These are phyloP conservation scores for Aspergillus felis DNA, from an alignment of 2,329 filamentous ascomycete species.

Conservation along the genomic window DNA sequence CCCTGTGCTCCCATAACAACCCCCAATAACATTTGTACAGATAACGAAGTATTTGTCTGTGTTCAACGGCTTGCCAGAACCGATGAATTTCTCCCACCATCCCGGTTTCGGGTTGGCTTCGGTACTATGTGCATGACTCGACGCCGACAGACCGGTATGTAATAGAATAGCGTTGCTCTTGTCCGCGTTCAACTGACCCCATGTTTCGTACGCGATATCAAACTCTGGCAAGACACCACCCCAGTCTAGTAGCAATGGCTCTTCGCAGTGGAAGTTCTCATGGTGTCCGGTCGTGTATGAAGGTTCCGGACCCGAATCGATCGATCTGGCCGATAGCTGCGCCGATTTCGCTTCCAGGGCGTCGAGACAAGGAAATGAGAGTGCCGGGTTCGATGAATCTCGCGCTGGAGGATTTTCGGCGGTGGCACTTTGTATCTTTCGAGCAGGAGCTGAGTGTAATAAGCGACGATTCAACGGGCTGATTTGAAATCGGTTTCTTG, in stretches of 20 bases:
- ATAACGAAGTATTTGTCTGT: conserved; percentile 90
- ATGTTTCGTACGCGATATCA: conserved; percentile 87
- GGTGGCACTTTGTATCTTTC: conserved; percentile 15
- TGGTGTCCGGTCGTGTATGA: conserved; percentile 91
- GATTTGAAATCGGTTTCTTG: conserved; percentile 8
- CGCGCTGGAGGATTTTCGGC: conserved; percentile 19
- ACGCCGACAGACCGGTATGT: conserved; percentile 93
- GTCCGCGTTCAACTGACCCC: conserved; percentile 60
- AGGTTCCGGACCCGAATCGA: conserved; percentile 79
- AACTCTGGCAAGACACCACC: conserved; percentile 88
- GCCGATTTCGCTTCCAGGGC: conserved; percentile 75
- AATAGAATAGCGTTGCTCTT: conserved; percentile 86
- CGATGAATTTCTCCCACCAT: conserved; percentile 99
- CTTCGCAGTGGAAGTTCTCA: conserved; percentile 66
- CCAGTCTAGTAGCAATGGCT: conserved; percentile 85
- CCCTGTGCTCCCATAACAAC: conserved; percentile 93
- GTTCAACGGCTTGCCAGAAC: conserved; percentile 76
- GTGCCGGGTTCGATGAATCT: conserved; percentile 69
- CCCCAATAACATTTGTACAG: conserved; percentile 94
- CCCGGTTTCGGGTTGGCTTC: conserved; percentile 78
- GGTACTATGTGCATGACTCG: conserved; percentile 95
- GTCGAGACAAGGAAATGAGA: conserved; percentile 87
- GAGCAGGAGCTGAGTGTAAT: conserved; percentile 17
- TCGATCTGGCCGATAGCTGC: conserved; percentile 63
- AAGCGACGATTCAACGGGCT: conserved; percentile 4